Base-by-base conservation (phyloP, 2,329 filamentous ascomycete species). In the Incumbomyces lentus region DNA sequence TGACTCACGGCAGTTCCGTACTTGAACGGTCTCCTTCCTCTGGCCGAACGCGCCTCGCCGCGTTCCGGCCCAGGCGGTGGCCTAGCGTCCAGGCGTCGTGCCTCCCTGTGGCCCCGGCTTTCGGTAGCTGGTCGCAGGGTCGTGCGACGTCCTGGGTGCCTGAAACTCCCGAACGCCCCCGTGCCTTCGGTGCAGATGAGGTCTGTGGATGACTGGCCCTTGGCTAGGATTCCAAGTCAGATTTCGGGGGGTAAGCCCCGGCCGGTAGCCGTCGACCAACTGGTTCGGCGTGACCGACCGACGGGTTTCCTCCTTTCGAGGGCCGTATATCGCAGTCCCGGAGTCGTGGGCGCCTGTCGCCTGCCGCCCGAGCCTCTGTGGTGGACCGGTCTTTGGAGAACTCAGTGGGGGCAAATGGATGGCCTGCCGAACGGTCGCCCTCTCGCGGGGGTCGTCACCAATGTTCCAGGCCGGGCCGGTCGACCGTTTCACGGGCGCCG, bases 171-270 rank as follows among this genome's bases (percentile, higher is more conserved):
- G 19, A 41, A 34, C 29, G 44, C 50, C 19, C 41, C 5, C 19
- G 12, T 11, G n/a, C 38, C 32, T 40, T 44, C 40, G 51, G 54
- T 40, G 40, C 30, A 16, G 54, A 46, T 32, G 54, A 44, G 50
- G 54, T 55, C 50, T 56, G 54, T 57, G 54, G 52, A 55, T 54
- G 38, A 36, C 47, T 57, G 54, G 54, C 54, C 51, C 46, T 40
- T 57, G 54, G 54, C 54, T 48, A 57, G 18, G 50, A 52, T 18
- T 50, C 55, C 35, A 46, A 26, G 26, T 30, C 30, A 56, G 49
- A 55, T 44, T 52, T 44, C 51, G 7, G 54, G 52, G 48, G 52
- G 49, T 44, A 46, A 46, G 41, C 51, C 55, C 32, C 43, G 47
- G 46, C 41, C 40, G 33, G 40, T 56, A 57, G 16, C 54, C 55